These are phyloP conservation scores for Solanum medicagineum DNA, from an alignment of 257 asterid species.

Conservation along the genomic window DNA sequence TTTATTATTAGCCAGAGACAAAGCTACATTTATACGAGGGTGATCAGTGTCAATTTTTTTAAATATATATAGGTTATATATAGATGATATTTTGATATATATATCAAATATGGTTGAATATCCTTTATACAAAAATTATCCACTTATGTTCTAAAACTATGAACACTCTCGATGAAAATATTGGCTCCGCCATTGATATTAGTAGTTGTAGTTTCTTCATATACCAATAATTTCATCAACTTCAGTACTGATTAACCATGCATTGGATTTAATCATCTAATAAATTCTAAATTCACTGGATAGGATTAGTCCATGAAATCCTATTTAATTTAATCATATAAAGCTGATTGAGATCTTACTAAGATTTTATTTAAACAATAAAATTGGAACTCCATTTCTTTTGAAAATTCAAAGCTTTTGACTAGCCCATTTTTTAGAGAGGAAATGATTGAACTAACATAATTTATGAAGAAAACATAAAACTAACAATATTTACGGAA, in stretches of 20 bases:
- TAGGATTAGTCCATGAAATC: neutral
- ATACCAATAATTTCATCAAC: constrained; percentile 25
- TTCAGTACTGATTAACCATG: neutral
- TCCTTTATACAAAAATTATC: too few relatives aligned
- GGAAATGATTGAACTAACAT: neutral
- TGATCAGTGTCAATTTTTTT: too few relatives aligned
- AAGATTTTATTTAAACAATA: neutral
- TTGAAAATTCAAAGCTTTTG: neutral
- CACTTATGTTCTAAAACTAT: too few relatives aligned
- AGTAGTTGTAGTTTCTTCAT: neutral
- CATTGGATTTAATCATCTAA: neutral
- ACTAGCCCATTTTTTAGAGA: neutral
- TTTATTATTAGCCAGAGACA: neutral
- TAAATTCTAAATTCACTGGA: neutral
- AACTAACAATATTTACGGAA: neutral
- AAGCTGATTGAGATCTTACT: neutral
- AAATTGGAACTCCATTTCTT: neutral
- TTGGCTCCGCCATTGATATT: neutral
- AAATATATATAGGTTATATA: too few relatives aligned
- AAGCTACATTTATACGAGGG: too few relatives aligned
- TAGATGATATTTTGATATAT: too few relatives aligned
- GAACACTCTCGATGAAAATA: too few relatives aligned
- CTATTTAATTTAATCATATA: neutral
- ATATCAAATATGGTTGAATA: too few relatives aligned
- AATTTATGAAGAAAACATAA: neutral